Conservation (phyloP, 75 land plant species). For the Sequoiadendron giganteum region DNA sequence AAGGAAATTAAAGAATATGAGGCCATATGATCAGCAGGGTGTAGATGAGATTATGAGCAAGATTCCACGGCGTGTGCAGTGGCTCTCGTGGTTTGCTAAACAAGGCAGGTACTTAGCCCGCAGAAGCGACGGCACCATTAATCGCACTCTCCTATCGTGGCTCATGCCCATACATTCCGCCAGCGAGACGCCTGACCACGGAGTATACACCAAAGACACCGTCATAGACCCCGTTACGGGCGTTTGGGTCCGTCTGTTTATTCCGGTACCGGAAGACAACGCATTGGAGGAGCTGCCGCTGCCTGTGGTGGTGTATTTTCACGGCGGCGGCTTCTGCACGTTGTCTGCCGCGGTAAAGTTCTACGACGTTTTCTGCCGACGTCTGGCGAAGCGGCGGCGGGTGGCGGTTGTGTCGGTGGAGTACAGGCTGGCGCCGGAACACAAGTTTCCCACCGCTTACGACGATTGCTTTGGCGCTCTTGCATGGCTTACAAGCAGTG, state of each 20-base stretch:
- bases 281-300: constrained; percentile 19
- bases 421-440: constrained; percentile 74
- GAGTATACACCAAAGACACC: constrained; percentile 53
- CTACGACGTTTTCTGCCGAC: constrained; percentile 59
- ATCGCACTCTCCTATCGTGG: constrained; percentile 37
- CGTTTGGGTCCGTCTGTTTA: constrained; percentile 69
- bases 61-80: not conserved
- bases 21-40: no score
- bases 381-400: constrained; percentile 33
- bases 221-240: constrained; percentile 45
- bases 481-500: constrained; percentile 21
- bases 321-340: constrained; percentile 80
- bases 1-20: no score
- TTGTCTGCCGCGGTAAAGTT: constrained; percentile 23
- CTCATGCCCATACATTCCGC: constrained; percentile 22
- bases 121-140: constrained; percentile 58
- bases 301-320: constrained; percentile 76
- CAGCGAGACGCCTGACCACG: constrained; percentile 26
- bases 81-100: constrained; percentile 27
- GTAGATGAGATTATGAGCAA: no score
- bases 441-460: constrained; percentile 61
- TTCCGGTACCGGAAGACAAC: constrained; percentile 21
- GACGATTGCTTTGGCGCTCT: constrained; percentile 64
- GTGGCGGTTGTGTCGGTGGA: constrained; percentile 68
- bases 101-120: constrained; percentile 10